Percentiles rank a stretch among this genome's conserved stretches.
Conservation (phyloP, 2,329 filamentous ascomycete species). For the Arachnomyces sp. region DNA sequence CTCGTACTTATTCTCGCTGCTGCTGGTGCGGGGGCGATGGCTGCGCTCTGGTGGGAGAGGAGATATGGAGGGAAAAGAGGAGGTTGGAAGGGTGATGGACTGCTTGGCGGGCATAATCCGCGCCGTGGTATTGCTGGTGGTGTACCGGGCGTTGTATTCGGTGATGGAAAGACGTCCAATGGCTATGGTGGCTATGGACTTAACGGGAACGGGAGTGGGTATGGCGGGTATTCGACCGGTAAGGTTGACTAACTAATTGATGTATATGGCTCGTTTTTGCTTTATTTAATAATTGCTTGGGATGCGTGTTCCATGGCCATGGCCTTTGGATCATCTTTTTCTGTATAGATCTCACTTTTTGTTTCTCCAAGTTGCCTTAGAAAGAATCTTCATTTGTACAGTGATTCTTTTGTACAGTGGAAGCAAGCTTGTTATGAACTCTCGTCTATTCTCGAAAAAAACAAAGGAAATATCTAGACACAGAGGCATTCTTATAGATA, state of each 20-base stretch:
- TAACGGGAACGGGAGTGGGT: slow-evolving; percentile 25
- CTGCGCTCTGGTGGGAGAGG: slow-evolving; percentile 31
- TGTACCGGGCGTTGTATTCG: slow-evolving; percentile 35
- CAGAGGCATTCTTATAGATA: too few species aligned
- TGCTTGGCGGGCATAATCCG: slow-evolving; percentile 37
- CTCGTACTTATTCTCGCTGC: slow-evolving; percentile 25
- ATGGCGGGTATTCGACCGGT: slow-evolving; percentile 31
- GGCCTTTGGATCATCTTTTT: too few species aligned
- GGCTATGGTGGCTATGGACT: slow-evolving; percentile 50
- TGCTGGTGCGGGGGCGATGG: slow-evolving; percentile 26
- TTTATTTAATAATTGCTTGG: too few species aligned
- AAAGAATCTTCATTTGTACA: too few species aligned
- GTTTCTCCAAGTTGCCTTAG: too few species aligned
- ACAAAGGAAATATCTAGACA: too few species aligned
- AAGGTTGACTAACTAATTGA: slow-evolving; percentile 33
- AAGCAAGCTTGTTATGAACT: too few species aligned
- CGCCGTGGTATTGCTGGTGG: slow-evolving; percentile 43
- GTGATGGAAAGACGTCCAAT: slow-evolving; percentile 40
- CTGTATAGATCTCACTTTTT: too few species aligned
- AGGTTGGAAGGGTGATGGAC: slow-evolving; percentile 40
- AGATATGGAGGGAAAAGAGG: slow-evolving; percentile 16
- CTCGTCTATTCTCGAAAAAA: too few species aligned
- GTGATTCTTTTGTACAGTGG: too few species aligned
- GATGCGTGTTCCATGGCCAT: too few species aligned
- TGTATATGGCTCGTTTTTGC: slow-evolving; percentile 1